These are phyloP conservation scores for Byssothecium circinans DNA, from an alignment of 2,329 filamentous ascomycete species.

Conservation along the genomic window DNA sequence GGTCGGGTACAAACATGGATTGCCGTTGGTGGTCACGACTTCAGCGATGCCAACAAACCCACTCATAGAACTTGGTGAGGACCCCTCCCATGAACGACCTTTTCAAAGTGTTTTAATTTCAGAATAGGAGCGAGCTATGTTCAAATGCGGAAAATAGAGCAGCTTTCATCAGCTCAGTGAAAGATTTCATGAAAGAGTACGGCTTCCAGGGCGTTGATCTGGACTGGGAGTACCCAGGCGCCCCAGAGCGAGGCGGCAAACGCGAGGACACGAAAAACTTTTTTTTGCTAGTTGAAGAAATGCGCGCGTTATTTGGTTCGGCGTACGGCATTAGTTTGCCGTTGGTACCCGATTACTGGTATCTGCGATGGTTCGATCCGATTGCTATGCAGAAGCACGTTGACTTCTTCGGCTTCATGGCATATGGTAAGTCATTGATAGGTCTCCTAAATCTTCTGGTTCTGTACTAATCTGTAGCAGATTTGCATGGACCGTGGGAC, in stretches of 20 bases:
- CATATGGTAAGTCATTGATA: constrained; percentile 6
- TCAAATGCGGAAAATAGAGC: constrained; percentile 20
- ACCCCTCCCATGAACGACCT: not conserved
- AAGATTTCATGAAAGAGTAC: constrained; percentile 46
- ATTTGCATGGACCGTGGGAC: constrained; percentile 36
- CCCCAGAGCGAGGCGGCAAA: constrained; percentile 40
- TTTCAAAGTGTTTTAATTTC: no score
- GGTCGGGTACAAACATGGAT: no score
- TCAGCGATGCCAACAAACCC: constrained; percentile 43
- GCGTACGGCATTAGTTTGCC: constrained; percentile 30
- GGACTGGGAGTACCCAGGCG: constrained; percentile 48
- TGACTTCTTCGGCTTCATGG: constrained; percentile 25
- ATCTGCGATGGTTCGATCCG: constrained; percentile 30
- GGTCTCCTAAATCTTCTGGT: no score
- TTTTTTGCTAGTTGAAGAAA: constrained; percentile 21
- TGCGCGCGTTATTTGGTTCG: constrained; percentile 15
- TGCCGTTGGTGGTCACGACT: constrained; percentile 48
- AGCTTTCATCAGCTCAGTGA: constrained; percentile 43
- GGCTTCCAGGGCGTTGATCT: constrained; percentile 51
- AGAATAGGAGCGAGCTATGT: constrained; percentile 6
- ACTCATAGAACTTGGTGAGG: constrained; percentile 30
- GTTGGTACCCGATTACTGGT: constrained; percentile 28
- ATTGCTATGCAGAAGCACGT: constrained; percentile 44
- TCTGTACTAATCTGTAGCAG: no score
- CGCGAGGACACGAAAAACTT: constrained; percentile 37